These are phyloP conservation scores for Colletotrichum shisoi DNA, from an alignment of 2,329 filamentous ascomycete species.

Conservation along the genomic window DNA sequence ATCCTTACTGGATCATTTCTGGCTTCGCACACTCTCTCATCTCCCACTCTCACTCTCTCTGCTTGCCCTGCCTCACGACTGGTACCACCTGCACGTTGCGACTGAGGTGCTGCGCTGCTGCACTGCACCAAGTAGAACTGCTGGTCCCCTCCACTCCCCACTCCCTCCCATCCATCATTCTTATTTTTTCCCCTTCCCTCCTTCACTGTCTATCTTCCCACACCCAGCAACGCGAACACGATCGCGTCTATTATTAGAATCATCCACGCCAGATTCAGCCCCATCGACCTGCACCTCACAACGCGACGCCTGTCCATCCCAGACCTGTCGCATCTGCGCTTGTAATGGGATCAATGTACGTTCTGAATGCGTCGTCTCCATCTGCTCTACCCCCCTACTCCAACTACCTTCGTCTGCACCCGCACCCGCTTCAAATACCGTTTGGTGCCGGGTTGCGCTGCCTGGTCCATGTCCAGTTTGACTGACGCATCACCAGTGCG, in stretches of 20 bases:
- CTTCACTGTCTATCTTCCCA: conserved; percentile 42
- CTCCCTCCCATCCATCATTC: conserved; percentile 13
- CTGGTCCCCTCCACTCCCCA: conserved; percentile 29
- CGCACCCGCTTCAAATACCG: conserved; percentile 24
- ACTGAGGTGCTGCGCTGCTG: conserved; percentile 1
- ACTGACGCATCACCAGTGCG: conserved; percentile 35
- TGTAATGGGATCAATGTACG: conserved; percentile 41
- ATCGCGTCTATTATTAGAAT: conserved; percentile 62
- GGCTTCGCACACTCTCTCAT: too few species aligned
- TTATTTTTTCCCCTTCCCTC: conserved; percentile 40
- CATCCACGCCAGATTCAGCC: conserved; percentile 61
- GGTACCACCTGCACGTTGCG: conserved; percentile 9
- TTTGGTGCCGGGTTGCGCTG: conserved; percentile 30
- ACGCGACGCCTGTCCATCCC: conserved; percentile 46
- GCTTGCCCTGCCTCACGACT: conserved; percentile 13
- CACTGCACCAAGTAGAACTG: conserved; percentile 21
- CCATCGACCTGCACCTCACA: conserved; percentile 53
- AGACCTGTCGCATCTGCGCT: conserved; percentile 40
- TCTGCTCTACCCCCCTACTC: conserved; percentile 33
- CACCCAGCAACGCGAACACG: conserved; percentile 51
- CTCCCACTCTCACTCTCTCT: not conserved
- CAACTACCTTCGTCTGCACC: conserved; percentile 18
- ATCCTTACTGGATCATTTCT: conserved; percentile 1
- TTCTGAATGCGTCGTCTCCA: conserved; percentile 30
- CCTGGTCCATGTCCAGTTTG: conserved; percentile 22